A percentile compares a stretch with the other conserved stretches of the same genome.
Conservation (phyloP, 148 eudicot genomes). For the Vaccinium vitisidaea region DNA sequence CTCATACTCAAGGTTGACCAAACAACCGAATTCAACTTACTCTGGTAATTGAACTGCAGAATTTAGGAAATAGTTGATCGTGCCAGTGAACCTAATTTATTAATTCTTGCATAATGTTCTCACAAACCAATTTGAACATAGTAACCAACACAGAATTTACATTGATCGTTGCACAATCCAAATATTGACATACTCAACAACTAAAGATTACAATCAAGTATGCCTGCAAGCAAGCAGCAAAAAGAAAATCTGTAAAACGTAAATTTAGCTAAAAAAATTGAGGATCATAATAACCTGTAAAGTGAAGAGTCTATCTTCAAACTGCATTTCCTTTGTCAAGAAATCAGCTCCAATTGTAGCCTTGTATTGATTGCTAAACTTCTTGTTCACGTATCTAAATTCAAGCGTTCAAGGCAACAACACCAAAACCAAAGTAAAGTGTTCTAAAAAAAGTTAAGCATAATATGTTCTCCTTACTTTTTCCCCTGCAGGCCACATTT, state of each 20-base stretch:
- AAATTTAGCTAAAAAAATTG: not conserved
- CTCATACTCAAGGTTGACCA: not conserved
- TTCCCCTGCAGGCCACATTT: not conserved
- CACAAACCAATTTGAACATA: not conserved
- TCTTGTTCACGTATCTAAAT: conserved; percentile 86
- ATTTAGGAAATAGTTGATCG: not conserved
- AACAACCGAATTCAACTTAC: not conserved
- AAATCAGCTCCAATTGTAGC: conserved; percentile 98
- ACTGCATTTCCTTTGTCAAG: conserved; percentile 92
- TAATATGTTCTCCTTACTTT: not conserved
- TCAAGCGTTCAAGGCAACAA: conserved; percentile 39
- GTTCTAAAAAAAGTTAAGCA: not conserved
- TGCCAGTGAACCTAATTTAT: not conserved
- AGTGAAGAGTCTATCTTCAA: conserved; percentile 94
- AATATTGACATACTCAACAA: not conserved
- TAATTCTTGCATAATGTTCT: not conserved
- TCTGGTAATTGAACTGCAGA: not conserved
- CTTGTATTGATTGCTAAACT: conserved; percentile 94
- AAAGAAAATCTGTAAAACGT: not conserved
- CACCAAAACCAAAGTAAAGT: not conserved
- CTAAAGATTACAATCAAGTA: not conserved
- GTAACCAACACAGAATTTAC: not conserved
- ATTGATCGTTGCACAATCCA: not conserved
- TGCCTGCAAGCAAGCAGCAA: not conserved
- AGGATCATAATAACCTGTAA: conserved; percentile 57